Evolutionary conservation across 2,329 filamentous ascomycete species (phyloP).

Genomic region (Fusarium austroafricanum): DNA sequence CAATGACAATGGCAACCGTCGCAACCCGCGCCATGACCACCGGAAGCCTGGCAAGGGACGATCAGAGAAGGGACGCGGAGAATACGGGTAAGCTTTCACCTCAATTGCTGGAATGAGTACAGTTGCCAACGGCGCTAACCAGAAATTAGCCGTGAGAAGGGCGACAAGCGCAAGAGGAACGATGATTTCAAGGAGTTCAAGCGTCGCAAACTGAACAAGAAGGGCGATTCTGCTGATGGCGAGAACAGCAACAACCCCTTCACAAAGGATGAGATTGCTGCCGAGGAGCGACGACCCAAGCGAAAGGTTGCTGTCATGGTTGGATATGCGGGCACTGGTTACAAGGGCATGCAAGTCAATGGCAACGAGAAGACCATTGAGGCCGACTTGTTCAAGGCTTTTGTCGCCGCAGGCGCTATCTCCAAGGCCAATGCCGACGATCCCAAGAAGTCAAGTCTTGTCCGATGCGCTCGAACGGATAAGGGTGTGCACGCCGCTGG

Average conservation of each 20-base stretch:
- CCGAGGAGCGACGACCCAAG: slow-evolving; percentile 89
- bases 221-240: slow-evolving; percentile 49
- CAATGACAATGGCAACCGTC: slow-evolving; percentile 40
- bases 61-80: slow-evolving; percentile 48
- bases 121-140: slow-evolving; percentile 51
- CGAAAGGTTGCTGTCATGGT: slow-evolving; percentile 96
- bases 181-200: slow-evolving; percentile 57
- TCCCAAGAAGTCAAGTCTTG: slow-evolving; percentile 93
- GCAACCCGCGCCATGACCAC: slow-evolving; percentile 48
- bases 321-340: slow-evolving; percentile 95
- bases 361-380: slow-evolving; percentile 90
- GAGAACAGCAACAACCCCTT: slow-evolving; percentile 60
- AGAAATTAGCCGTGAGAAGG: slow-evolving; percentile 51
- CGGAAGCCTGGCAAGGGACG: slow-evolving; percentile 46
- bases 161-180: slow-evolving; percentile 55
- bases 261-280: slow-evolving; percentile 83
- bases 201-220: slow-evolving; percentile 55
- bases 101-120: slow-evolving; percentile 9
- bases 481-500: slow-evolving; percentile 97
- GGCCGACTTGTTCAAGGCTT: slow-evolving; percentile 91
- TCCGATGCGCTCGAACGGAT: slow-evolving; percentile 94
- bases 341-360: slow-evolving; percentile 96
- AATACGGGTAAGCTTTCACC: slow-evolving; percentile 46
- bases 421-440: slow-evolving; percentile 97
- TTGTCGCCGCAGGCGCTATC: slow-evolving; percentile 91